Evolutionary conservation across 2,329 filamentous ascomycete genomes (phyloP).

Genomic region (Bipolaris sorokiniana): DNA sequence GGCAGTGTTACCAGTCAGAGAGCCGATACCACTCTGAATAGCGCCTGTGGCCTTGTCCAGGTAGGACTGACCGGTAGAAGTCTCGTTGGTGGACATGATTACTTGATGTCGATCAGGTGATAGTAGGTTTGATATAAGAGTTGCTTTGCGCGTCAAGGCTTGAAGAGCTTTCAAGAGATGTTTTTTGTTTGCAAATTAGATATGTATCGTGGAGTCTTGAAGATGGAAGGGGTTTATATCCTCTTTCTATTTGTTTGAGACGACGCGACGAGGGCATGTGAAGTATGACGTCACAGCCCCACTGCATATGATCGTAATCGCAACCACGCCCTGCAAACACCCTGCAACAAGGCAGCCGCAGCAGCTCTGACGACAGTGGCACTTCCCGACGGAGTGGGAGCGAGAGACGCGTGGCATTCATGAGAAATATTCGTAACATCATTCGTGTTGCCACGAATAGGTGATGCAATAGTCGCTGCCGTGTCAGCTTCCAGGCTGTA

Average conservation of each 20-base stretch:
- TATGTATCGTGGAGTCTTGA: neutral
- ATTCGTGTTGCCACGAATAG: no score
- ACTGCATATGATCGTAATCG: constrained; percentile 10
- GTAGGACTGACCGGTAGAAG: constrained; percentile 77
- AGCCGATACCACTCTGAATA: constrained; percentile 74
- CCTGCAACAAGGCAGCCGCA: constrained; percentile 8
- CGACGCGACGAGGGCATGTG: constrained; percentile 8
- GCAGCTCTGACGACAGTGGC: constrained; percentile 17
- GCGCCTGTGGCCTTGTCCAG: constrained; percentile 71
- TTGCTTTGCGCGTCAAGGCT: neutral
- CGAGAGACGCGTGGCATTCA: neutral
- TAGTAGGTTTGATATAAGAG: neutral
- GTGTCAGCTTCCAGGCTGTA: neutral
- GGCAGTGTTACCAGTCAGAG: constrained; percentile 72
- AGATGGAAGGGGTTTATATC: constrained; percentile 8
- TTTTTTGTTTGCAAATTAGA: neutral
- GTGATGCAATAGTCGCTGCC: neutral
- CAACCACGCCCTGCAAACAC: constrained; percentile 6
- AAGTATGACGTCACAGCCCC: constrained; percentile 19
- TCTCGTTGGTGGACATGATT: constrained; percentile 58
- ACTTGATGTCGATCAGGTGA: neutral
- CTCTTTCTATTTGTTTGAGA: neutral
- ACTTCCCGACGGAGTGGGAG: neutral
- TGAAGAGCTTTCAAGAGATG: neutral
- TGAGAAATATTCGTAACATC: neutral